These are phyloP conservation scores for Ophiocordyceps australis DNA, from an alignment of 2,329 filamentous ascomycete species.

Conservation along the genomic window DNA sequence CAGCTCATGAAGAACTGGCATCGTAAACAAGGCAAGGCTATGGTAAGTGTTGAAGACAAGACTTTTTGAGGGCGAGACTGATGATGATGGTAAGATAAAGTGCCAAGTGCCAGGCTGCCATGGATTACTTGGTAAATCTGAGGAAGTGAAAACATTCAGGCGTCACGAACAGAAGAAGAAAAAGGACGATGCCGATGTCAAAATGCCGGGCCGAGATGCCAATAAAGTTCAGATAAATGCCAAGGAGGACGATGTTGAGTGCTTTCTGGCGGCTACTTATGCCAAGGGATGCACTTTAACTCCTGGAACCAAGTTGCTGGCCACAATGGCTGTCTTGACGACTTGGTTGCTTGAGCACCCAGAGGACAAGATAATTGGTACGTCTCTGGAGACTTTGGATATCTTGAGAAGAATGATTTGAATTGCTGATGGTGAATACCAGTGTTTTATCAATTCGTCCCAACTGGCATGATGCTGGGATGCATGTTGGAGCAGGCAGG, in stretches of 20 bases:
- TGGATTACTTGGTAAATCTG: no score
- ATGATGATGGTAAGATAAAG: no score
- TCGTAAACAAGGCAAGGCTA: neutral
- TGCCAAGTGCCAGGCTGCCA: no score
- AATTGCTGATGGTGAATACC: neutral
- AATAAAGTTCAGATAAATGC: slow-evolving; percentile 3
- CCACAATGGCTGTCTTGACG: slow-evolving; percentile 11
- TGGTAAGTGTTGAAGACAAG: neutral
- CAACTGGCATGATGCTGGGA: slow-evolving; percentile 14
- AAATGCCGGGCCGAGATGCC: slow-evolving; percentile 9
- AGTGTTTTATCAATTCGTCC: slow-evolving; percentile 19
- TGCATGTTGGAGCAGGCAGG: slow-evolving; percentile 11
- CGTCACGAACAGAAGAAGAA: no score
- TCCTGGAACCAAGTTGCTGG: slow-evolving; percentile 13
- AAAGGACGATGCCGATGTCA: no score
- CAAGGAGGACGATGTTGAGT: slow-evolving; percentile 2
- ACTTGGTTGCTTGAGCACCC: slow-evolving; percentile 13
- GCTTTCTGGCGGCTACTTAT: slow-evolving; percentile 7
- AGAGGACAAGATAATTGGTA: slow-evolving; percentile 20
- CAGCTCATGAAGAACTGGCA: neutral
- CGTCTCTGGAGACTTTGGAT: neutral
- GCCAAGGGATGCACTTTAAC: slow-evolving; percentile 1
- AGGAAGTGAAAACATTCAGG: no score
- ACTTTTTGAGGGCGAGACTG: slow-evolving; percentile 3
- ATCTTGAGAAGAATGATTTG: neutral